phyloP scores from a whole-genome alignment of 208 protist genomes.

The Crithidia bombi region DNA sequence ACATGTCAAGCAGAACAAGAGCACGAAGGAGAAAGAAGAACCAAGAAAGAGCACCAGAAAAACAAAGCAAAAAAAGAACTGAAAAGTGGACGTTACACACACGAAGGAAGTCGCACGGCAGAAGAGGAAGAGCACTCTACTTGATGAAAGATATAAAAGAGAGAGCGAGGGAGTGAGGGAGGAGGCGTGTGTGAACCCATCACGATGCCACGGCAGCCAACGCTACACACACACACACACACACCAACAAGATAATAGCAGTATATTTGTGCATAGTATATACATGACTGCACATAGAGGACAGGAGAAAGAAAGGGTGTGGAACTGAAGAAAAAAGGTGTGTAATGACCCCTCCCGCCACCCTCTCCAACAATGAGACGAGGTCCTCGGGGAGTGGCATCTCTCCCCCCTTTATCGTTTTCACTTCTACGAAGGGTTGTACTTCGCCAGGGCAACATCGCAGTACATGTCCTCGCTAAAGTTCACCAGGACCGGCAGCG shows the following conservation, averaged over 20 bases:
- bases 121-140: not conserved
- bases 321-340: not conserved
- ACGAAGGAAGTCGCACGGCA: conserved; percentile 1
- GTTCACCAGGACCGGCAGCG: conserved; percentile 1
- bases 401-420: too few species aligned
- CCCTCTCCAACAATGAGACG: too few species aligned
- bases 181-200: too few species aligned
- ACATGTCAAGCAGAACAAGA: not conserved
- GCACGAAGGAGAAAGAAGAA: not conserved
- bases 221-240: too few species aligned
- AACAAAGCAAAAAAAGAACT: conserved; percentile 12
- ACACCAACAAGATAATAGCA: not conserved
- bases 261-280: not conserved
- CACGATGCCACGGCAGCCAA: too few species aligned
- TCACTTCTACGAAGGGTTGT: not conserved
- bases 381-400: too few species aligned
- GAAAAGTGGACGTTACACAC: not conserved
- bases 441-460: conserved; percentile 29
- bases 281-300: not conserved
- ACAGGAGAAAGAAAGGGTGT: not conserved
- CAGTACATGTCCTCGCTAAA: conserved; percentile 23
- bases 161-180: too few species aligned
- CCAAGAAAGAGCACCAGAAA: not conserved
- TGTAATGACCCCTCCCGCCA: too few species aligned
- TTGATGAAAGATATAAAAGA: not conserved